Evolutionary conservation across 169 alveolate genomes (phyloP), one percentile per base, ranked within the genome.

Genomic region (Babesia ovata): DNA sequence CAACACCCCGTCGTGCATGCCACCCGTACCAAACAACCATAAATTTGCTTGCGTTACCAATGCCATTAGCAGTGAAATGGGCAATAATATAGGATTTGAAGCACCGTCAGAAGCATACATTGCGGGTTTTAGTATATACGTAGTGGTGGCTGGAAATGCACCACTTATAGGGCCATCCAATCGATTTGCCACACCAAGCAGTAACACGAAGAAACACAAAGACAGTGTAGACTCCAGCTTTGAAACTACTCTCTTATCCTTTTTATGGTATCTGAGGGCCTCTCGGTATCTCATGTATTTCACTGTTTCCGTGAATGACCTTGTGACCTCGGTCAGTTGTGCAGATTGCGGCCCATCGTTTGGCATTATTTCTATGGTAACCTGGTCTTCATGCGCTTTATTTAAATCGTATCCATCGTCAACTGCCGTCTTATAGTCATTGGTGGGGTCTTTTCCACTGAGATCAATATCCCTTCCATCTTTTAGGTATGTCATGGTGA

Each of bases 271-370:
- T 39, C 94, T 70, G 42, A 83, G 17, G 26, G 84, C 84, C 63
- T 90, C 94, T n/a, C 94, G 61, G 59, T 82, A 84, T 28, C 83
- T 90, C 94, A 90, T 90, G 50, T 84, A 90, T 56, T 82, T 77
- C 57, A 90, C 39, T 0, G 94, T 86, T 11, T 81, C 87, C 17
- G 59, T 75, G 70, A 86, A 59, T 8, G 84, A 3, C 16, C 28
- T 46, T 11, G 84, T 52, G 6, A 75, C 24, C n/a, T 28, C 12
- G n/a, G 12, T 36, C n/a, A 33, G 42, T 28, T 29, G 53, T 11
- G 22, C 17, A 24, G 28, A 22, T 6, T 63, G 42, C 17, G 24
- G 2, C 12, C 53, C 49, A 12, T 29, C 17, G 2, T 19, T 17
- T 11, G 44, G 28, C 12, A 56, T 14, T 17, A 67, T 29, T 9